Base-by-base conservation (phyloP, 306 rosid genomes). In the Prunus campanulata region DNA sequence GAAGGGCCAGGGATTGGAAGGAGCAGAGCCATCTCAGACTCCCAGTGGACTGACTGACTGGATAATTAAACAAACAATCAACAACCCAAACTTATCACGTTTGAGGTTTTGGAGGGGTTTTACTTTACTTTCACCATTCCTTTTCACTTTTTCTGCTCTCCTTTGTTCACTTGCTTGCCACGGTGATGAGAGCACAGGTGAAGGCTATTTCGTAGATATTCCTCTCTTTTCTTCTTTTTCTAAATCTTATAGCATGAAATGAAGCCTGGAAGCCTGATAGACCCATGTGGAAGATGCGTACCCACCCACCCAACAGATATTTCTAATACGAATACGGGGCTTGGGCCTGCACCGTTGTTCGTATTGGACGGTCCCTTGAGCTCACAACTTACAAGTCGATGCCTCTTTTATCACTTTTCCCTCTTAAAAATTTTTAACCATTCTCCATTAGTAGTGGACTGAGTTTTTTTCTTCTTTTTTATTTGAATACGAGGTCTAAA, bases 61-160 rank as follows among this genome's bases (percentile, higher is more conserved):
- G 65, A 59, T 59, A 59, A 59, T 59, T 59, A 59, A 59, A 24
- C 52, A 12, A 12, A 48, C 65, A 24, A 59, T n/a, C 12, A 56
- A 56, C 54, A 39, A 49, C 54, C 54, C 54, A 22, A 60, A 24
- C 18, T 24, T 24, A 14, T 49, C 54, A 49, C 15, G 24, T 19
- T 55, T 12, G 78, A 66, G 91, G 91, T 85, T 90, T 90, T 83
- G 72, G 73, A 78, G 87, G 76, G 92, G 90, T 86, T 90, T 87
- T 87, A 73, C 51, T 66, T 35, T 52, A 71, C 60, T 56, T 76
- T 52, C 39, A 16, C 44, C 48, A 29, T 70, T 49, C 5, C 11
- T 35, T n/a, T 42, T 47, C 49, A 65, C 25, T 35, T 19, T 35
- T 11, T 14, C 66, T 24, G 19, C 1, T 48, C 52, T 48, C 52